phyloP scores from a whole-genome alignment of 805 yeast species.

The Candida koratica region DNA sequence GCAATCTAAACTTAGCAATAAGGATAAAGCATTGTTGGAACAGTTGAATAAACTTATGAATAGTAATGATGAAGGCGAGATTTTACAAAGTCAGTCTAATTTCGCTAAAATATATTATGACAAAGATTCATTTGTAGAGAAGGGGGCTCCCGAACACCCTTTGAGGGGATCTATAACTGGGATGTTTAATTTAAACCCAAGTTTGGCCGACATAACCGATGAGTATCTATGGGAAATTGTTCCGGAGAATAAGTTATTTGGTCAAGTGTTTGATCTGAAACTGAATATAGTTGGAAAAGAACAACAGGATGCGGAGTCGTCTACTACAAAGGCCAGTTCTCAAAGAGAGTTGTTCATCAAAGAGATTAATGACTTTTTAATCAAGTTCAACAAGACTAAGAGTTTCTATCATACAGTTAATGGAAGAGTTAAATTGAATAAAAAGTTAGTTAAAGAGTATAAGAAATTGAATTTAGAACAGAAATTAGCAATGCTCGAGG shows the following conservation, averaged over 20 bases:
- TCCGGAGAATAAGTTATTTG: slow-evolving; percentile 33
- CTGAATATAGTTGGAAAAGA: slow-evolving; percentile 15
- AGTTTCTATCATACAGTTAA: slow-evolving; percentile 12
- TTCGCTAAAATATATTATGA: slow-evolving; percentile 26
- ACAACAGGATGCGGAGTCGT: slow-evolving; percentile 39
- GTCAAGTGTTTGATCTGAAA: slow-evolving; percentile 32
- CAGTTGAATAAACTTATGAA: slow-evolving; percentile 22
- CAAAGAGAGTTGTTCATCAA: slow-evolving; percentile 12
- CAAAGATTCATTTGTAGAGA: slow-evolving; percentile 23
- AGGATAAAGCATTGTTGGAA: slow-evolving; percentile 25
- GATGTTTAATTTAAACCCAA: slow-evolving; percentile 34
- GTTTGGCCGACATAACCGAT: slow-evolving; percentile 34
- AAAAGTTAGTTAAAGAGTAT: slow-evolving; percentile 31
- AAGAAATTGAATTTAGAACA: slow-evolving; percentile 27
- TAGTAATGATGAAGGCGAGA: slow-evolving; percentile 23
- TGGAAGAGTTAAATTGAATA: slow-evolving; percentile 27
- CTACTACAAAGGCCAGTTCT: slow-evolving; percentile 19
- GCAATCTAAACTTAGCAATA: slow-evolving; percentile 19
- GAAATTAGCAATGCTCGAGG: slow-evolving; percentile 18
- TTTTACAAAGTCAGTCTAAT: slow-evolving; percentile 21
- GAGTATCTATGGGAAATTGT: slow-evolving; percentile 38
- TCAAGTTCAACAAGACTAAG: slow-evolving; percentile 11
- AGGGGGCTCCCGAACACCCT: slow-evolving; percentile 34
- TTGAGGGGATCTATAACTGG: slow-evolving; percentile 38
- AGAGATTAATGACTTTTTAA: slow-evolving; percentile 12